Percentiles rank a stretch among this genome's conserved stretches.
phyloP scores from a whole-genome alignment of 805 yeast genomes.

The Ogataea ramenticola region DNA sequence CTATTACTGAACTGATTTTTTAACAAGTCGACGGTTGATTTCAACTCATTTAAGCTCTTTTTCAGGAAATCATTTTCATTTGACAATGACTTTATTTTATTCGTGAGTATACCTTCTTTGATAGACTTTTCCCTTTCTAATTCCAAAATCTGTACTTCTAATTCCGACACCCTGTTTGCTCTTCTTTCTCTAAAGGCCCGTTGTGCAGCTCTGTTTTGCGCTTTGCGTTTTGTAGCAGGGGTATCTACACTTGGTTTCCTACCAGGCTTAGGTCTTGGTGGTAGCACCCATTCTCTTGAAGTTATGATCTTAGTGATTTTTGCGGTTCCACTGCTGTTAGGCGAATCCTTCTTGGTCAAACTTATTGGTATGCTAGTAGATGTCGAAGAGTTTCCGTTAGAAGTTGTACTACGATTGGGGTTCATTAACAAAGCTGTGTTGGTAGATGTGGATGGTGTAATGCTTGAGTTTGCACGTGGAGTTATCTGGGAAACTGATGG shows the following conservation, averaged over 20 bases:
- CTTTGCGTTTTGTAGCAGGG: constrained; percentile 80
- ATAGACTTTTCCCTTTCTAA: constrained; percentile 60
- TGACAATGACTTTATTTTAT: constrained; percentile 42
- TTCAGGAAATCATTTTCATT: constrained; percentile 37
- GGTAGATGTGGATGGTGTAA: neutral
- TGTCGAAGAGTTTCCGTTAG: no score
- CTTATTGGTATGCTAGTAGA: no score
- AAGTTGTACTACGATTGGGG: no score
- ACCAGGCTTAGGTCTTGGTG: constrained; percentile 59
- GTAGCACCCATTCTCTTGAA: constrained; percentile 52
- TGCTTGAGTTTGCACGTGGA: neutral
- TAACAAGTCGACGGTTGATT: constrained; percentile 11
- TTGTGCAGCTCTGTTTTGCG: constrained; percentile 93
- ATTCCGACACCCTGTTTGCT: constrained; percentile 72
- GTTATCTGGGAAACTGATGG: constrained; percentile 2
- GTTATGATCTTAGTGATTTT: constrained; percentile 46
- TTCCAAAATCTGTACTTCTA: constrained; percentile 62
- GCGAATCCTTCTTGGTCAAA: neutral
- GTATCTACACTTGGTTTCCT: constrained; percentile 48
- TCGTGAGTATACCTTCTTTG: constrained; percentile 47
- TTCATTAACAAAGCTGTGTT: neutral
- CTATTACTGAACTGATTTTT: constrained; percentile 9
- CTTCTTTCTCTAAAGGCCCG: constrained; percentile 83
- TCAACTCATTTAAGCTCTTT: constrained; percentile 35
- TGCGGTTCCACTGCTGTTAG: constrained; percentile 1